Conservation (phyloP, 108 stramenopile species). For the Conticribra guillardii region DNA sequence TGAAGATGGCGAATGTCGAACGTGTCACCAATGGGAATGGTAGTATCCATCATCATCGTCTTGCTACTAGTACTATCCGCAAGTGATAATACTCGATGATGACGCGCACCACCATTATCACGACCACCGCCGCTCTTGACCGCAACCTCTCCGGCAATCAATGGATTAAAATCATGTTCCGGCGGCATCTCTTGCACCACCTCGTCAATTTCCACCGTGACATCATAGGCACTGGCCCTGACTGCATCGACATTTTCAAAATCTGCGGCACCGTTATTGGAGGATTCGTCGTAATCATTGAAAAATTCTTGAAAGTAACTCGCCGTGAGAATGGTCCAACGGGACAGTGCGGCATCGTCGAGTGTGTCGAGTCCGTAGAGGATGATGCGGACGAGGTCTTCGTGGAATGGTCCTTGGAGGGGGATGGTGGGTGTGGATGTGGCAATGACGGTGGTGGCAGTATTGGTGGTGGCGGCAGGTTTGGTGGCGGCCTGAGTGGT, state of each 20-base stretch:
- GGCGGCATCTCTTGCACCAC: conserved; percentile 19
- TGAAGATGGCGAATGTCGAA: too few species aligned
- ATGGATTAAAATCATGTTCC: conserved; percentile 32
- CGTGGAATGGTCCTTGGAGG: conserved; percentile 34
- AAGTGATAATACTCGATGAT: too few species aligned
- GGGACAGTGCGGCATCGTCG: conserved; percentile 19
- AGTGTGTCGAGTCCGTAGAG: conserved; percentile 35
- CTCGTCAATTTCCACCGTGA: conserved; percentile 25
- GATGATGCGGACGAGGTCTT: conserved; percentile 48
- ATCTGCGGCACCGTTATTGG: conserved; percentile 27
- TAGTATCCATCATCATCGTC: not conserved
- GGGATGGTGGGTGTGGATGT: conserved; percentile 13
- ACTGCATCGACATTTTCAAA: conserved; percentile 20
- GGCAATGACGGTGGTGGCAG: not conserved
- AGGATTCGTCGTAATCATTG: conserved; percentile 44
- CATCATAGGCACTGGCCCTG: conserved; percentile 26
- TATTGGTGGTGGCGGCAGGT: not conserved
- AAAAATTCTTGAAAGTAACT: conserved; percentile 41
- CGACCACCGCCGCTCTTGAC: conserved; percentile 24
- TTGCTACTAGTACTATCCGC: not conserved
- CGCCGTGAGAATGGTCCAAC: conserved; percentile 33
- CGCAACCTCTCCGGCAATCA: conserved; percentile 15
- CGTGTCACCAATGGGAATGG: too few species aligned
- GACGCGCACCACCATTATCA: too few species aligned
- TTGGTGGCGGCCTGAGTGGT: not conserved